Evolutionary conservation across 2,329 filamentous ascomycete species (phyloP).

Genomic region (Emergomyces africanus): DNA sequence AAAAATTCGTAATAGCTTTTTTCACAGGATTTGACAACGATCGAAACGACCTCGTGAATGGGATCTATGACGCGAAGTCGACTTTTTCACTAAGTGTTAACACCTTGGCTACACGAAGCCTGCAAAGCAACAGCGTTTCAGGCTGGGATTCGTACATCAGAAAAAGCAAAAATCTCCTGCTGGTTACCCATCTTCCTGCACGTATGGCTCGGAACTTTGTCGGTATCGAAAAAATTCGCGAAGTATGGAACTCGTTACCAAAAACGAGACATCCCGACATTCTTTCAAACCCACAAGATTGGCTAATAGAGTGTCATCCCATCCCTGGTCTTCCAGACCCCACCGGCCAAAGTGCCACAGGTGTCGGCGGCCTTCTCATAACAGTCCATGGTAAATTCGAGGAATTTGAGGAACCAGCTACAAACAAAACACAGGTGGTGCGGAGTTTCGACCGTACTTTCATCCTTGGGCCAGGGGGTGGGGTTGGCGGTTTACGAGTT

Average conservation of each 20-base stretch:
- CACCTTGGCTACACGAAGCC: conserved; percentile 41
- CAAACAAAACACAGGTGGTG: conserved; percentile 43
- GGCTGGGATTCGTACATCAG: conserved; percentile 63
- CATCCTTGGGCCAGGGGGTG: conserved; percentile 60
- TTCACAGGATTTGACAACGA: conserved; percentile 62
- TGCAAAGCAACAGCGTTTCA: conserved; percentile 33
- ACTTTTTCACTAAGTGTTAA: conserved; percentile 67
- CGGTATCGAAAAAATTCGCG: conserved; percentile 52
- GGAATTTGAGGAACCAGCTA: conserved; percentile 49
- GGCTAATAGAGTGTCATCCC: conserved; percentile 70
- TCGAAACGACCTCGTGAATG: conserved; percentile 47
- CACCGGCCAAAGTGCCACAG: conserved; percentile 46
- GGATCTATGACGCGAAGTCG: conserved; percentile 64
- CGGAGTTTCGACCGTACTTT: conserved; percentile 76
- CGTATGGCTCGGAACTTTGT: conserved; percentile 54
- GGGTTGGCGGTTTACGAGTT: conserved; percentile 55
- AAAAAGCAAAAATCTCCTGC: conserved; percentile 63
- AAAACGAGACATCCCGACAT: conserved; percentile 63
- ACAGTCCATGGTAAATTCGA: conserved; percentile 76
- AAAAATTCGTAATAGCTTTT: conserved; percentile 63
- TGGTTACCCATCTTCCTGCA: conserved; percentile 48
- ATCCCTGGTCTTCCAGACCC: conserved; percentile 60
- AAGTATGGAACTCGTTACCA: conserved; percentile 58
- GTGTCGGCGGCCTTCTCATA: conserved; percentile 66
- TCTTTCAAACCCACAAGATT: conserved; percentile 53